Evolutionary conservation across 2,329 filamentous ascomycete species (phyloP).

Genomic region (Verticillium tricorpus): DNA sequence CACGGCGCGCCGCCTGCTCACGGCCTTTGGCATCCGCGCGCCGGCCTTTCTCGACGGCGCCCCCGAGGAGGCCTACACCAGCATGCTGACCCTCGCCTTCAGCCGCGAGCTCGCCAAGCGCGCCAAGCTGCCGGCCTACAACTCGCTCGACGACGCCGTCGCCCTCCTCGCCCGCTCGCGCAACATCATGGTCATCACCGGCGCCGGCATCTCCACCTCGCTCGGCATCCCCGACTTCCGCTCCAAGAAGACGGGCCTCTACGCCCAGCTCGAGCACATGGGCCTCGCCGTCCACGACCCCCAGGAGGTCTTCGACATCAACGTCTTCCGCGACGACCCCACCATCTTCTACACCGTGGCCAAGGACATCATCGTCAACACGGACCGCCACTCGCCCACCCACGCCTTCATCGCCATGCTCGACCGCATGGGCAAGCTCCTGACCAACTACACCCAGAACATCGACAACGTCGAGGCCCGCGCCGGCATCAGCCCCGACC

Average conservation of each 20-base stretch:
- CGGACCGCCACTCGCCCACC: constrained; percentile 80
- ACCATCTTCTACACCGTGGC: constrained; percentile 88
- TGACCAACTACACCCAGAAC: constrained; percentile 98
- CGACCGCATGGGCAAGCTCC: constrained; percentile 80
- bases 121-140: constrained; percentile 73
- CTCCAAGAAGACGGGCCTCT: constrained; percentile 87
- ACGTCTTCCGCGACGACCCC: constrained; percentile 80
- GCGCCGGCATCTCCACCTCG: constrained; percentile 93
- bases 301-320: constrained; percentile 92
- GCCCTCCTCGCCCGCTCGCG: constrained; percentile 65
- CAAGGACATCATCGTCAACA: constrained; percentile 80
- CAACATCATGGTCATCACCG: constrained; percentile 91
- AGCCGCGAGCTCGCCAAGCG: constrained; percentile 77
- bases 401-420: constrained; percentile 91
- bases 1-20: constrained; percentile 77
- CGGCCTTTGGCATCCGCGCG: constrained; percentile 75
- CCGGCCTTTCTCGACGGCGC: constrained; percentile 67
- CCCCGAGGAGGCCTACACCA: constrained; percentile 67
- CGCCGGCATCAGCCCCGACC: constrained; percentile 75
- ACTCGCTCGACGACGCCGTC: constrained; percentile 84
- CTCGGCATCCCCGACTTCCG: constrained; percentile 96
- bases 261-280: constrained; percentile 75
- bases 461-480: constrained; percentile 93
- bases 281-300: constrained; percentile 76
- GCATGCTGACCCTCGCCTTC: constrained; percentile 71